Evolutionary conservation across 2,329 filamentous ascomycete species (phyloP).

Genomic region (Cercospora zeina): DNA sequence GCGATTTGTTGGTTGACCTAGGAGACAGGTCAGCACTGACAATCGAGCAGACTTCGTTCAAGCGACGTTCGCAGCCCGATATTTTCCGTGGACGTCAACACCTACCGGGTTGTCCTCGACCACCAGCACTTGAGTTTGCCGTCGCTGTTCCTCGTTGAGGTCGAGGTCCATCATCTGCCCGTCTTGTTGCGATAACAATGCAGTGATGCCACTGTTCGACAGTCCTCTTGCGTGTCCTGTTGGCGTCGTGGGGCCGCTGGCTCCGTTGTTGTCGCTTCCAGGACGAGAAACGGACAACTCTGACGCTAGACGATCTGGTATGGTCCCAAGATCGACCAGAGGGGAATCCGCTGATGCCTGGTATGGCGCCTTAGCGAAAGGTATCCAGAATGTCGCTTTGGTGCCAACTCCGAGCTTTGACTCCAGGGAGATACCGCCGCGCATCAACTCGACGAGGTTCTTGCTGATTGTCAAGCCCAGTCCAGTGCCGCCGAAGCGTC

Average conservation of each 20-base stretch:
- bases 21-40: not conserved
- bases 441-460: constrained; percentile 77
- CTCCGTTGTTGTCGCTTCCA: constrained; percentile 57
- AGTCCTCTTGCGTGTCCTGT: constrained; percentile 24
- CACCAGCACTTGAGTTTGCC: constrained; percentile 68
- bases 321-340: constrained; percentile 62
- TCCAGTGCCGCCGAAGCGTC: constrained; percentile 76
- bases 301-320: constrained; percentile 65
- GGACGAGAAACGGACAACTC: constrained; percentile 62
- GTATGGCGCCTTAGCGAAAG: constrained; percentile 69
- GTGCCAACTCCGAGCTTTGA: constrained; percentile 69
- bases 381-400: constrained; percentile 73
- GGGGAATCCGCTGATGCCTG: constrained; percentile 49
- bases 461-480: constrained; percentile 79
- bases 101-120: constrained; percentile 70
- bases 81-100: not conserved
- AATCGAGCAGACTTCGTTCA: too few relatives aligned
- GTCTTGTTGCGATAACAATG: constrained; percentile 36
- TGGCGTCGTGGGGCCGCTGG: constrained; percentile 47
- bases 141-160: constrained; percentile 59
- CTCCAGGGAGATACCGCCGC: constrained; percentile 69
- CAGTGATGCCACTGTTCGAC: constrained; percentile 22
- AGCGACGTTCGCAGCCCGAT: too few relatives aligned
- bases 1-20: constrained; percentile 67
- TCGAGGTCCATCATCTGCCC: constrained; percentile 52